These are phyloP conservation scores for Prorocentrum cordatum DNA, from an alignment of 169 alveolate genomes.

Conservation along the genomic window DNA sequence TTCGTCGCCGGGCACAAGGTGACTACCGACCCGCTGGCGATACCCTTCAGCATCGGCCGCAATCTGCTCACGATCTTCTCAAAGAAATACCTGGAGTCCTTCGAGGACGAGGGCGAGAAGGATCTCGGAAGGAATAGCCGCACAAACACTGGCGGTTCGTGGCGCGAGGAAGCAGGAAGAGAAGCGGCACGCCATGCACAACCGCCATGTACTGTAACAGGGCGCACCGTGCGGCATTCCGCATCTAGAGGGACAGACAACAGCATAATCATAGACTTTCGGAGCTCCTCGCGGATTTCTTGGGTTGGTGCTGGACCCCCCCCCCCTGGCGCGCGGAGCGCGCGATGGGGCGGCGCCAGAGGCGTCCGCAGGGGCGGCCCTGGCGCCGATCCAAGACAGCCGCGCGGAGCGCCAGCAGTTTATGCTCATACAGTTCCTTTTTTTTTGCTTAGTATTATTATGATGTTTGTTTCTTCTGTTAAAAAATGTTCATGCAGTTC, in stretches of 20 bases:
- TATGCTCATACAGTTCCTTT: not conserved
- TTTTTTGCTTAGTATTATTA: not conserved
- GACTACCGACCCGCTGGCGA: constrained; percentile 50
- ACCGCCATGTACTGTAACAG: too few relatives aligned
- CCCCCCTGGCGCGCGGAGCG: too few relatives aligned
- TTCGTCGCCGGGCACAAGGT: constrained; percentile 70
- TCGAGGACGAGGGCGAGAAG: not conserved
- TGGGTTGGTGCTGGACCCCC: too few relatives aligned
- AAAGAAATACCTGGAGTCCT: constrained; percentile 49
- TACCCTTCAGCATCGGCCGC: constrained; percentile 58
- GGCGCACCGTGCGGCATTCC: too few relatives aligned
- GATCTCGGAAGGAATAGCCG: too few relatives aligned
- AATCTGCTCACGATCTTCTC: constrained; percentile 45
- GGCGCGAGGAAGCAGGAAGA: too few relatives aligned
- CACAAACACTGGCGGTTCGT: too few relatives aligned
- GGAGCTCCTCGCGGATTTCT: too few relatives aligned
- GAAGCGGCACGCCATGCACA: too few relatives aligned
- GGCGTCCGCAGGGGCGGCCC: not conserved
- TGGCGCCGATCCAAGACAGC: not conserved
- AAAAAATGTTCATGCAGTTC: not conserved
- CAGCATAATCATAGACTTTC: too few relatives aligned
- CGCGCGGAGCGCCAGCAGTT: not conserved
- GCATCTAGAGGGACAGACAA: too few relatives aligned
- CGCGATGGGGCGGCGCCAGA: too few relatives aligned
- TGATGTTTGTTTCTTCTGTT: not conserved